phyloP scores from a whole-genome alignment of 2,329 filamentous ascomycete species.

The Ceratocystis cubensis region DNA sequence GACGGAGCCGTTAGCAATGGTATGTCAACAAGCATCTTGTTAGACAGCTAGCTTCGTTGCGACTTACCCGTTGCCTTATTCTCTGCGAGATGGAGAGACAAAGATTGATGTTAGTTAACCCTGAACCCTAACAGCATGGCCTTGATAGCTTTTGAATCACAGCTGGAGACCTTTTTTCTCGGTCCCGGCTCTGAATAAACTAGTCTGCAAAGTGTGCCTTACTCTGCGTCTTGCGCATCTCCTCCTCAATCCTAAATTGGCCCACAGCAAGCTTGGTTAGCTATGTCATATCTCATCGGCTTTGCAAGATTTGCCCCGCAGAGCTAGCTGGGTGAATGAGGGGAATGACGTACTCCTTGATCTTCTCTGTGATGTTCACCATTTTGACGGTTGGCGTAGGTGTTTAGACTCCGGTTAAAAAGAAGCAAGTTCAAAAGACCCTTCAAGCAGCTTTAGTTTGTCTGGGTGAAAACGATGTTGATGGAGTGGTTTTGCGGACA shows the following conservation, averaged over 20 bases:
- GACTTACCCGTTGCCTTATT: conserved; percentile 93
- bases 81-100: conserved; percentile 43
- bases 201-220: conserved; percentile 29
- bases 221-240: conserved; percentile 99
- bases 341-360: conserved; percentile 69
- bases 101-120: conserved; percentile 14
- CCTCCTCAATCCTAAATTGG: conserved; percentile 81
- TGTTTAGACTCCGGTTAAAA: too few species aligned
- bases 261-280: conserved; percentile 22
- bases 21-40: background rate
- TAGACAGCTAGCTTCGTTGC: background rate
- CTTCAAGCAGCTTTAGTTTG: too few species aligned
- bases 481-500: background rate
- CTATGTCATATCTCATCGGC: background rate
- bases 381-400: conserved; percentile 41
- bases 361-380: conserved; percentile 99
- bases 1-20: background rate
- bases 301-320: conserved; percentile 8
- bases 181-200: background rate
- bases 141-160: background rate
- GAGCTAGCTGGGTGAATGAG: background rate
- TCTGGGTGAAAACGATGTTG: background rate
- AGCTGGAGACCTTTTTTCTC: background rate
- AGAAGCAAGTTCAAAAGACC: too few species aligned
- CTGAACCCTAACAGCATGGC: conserved; percentile 4